Evolutionary conservation across 805 yeast species (phyloP).

Genomic region (Metschnikowia cerradonensis): DNA sequence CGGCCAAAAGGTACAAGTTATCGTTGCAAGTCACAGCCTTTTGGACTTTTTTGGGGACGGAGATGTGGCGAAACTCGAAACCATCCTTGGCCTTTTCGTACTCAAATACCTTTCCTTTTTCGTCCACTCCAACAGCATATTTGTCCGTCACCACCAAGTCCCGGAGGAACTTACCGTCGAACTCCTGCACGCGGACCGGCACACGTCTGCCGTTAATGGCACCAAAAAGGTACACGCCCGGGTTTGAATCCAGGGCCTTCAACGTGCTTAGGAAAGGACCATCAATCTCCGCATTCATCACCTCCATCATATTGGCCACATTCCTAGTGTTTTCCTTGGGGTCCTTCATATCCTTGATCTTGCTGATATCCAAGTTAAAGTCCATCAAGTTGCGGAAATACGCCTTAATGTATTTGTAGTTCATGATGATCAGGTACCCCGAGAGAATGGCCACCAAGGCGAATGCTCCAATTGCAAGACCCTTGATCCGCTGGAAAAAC

Average conservation of each 20-base stretch:
- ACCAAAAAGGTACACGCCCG: conserved; percentile 40
- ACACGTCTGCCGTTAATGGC: conserved; percentile 31
- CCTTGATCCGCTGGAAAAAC: conserved; percentile 41
- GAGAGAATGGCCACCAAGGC: conserved; percentile 38
- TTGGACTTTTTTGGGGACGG: conserved; percentile 27
- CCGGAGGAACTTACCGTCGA: conserved; percentile 56
- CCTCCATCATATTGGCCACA: conserved; percentile 23
- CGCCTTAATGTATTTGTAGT: conserved; percentile 39
- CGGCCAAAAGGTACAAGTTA: conserved; percentile 40
- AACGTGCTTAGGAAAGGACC: conserved; percentile 18
- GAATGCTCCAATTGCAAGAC: conserved; percentile 39
- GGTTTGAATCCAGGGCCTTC: conserved; percentile 20
- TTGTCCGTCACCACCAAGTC: conserved; percentile 51
- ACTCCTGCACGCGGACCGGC: conserved; percentile 60
- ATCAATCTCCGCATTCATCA: conserved; percentile 24
- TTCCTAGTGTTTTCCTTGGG: conserved; percentile 28
- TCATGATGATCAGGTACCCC: conserved; percentile 39
- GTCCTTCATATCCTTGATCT: conserved; percentile 31
- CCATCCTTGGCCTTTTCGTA: conserved; percentile 51
- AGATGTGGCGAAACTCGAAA: conserved; percentile 8
- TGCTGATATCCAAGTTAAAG: conserved; percentile 36
- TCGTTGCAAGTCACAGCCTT: conserved; percentile 48
- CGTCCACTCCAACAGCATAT: conserved; percentile 56
- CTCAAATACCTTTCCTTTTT: conserved; percentile 68
- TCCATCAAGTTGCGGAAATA: conserved; percentile 30